Conservation (phyloP, 2,329 filamentous ascomycete species). For the Huntiella decipiens region DNA sequence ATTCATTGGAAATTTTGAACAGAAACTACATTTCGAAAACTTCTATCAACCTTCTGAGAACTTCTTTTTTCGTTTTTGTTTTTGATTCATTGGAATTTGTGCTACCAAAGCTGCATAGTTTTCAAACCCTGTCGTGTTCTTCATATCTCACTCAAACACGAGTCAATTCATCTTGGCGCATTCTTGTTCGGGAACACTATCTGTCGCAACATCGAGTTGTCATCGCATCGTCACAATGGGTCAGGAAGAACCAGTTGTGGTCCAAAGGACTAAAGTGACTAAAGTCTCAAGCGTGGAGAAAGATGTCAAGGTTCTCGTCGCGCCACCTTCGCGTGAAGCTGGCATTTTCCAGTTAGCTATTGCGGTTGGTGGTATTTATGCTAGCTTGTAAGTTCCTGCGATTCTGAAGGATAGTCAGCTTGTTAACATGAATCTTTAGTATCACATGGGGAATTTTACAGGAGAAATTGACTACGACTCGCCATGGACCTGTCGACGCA, state of each 20-base stretch:
- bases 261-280: slow-evolving; percentile 20
- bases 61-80: no score
- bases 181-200: no score
- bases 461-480: slow-evolving; percentile 89
- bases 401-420: no score
- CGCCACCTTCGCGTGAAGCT: slow-evolving; percentile 22
- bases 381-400: slow-evolving; percentile 58
- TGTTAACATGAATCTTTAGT: slow-evolving; percentile 25
- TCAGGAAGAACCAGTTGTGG: slow-evolving; percentile 48
- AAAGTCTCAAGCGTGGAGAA: neutral
- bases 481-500: slow-evolving; percentile 45
- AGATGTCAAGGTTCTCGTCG: neutral
- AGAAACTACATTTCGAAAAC: no score
- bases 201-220: no score
- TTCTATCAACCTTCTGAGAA: no score
- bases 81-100: no score
- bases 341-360: slow-evolving; percentile 60
- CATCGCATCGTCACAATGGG: slow-evolving; percentile 28
- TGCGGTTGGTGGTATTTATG: slow-evolving; percentile 89
- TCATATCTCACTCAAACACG: no score
- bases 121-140: no score
- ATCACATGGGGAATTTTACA: slow-evolving; percentile 92
- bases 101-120: no score
- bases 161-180: no score
- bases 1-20: no score